Percentiles rank a stretch among this genome's conserved stretches.
Evolutionary conservation across 768 basidiomycete species (phyloP).

Genomic region (Phylloporus sp.): DNA sequence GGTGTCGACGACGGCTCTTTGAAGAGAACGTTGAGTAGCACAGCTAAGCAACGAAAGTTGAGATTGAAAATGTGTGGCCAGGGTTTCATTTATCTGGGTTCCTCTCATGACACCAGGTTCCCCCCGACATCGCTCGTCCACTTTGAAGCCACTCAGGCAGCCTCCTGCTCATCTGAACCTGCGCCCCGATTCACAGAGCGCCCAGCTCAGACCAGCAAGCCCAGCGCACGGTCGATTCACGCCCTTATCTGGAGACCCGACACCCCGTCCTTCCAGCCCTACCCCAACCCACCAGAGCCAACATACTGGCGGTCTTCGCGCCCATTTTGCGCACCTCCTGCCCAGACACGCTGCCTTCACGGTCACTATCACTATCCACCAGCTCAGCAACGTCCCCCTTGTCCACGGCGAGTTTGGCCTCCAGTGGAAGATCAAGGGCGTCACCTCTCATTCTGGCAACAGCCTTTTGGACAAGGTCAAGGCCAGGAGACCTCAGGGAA

Average conservation of each 20-base stretch:
- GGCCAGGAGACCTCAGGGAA: slow-evolving; percentile 19
- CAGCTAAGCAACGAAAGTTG: not conserved
- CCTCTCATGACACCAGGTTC: slow-evolving; percentile 4
- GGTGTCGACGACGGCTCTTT: too few species aligned
- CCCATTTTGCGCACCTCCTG: slow-evolving; percentile 57
- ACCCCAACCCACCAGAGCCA: not conserved
- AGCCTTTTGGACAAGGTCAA: slow-evolving; percentile 43
- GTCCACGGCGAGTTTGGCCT: slow-evolving; percentile 67
- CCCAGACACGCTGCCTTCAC: slow-evolving; percentile 67
- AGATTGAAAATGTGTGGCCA: not conserved
- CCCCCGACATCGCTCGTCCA: slow-evolving; percentile 21
- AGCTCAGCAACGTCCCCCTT: slow-evolving; percentile 68
- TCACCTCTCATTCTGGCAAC: slow-evolving; percentile 36
- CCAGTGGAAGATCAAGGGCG: slow-evolving; percentile 69
- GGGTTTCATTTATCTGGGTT: not conserved
- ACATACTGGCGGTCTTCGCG: slow-evolving; percentile 37
- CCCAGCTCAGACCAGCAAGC: not conserved
- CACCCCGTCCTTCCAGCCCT: slow-evolving; percentile 9
- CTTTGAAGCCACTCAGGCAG: slow-evolving; percentile 8
- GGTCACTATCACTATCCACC: slow-evolving; percentile 56
- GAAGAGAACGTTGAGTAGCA: too few species aligned
- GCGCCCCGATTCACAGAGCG: not conserved
- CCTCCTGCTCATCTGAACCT: slow-evolving; percentile 8
- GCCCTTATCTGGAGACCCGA: not conserved
- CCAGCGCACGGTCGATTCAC: not conserved